Evolutionary conservation across 2,329 filamentous ascomycete species (phyloP).

Genomic region (Nothophaeocryptopus gaeumannii): DNA sequence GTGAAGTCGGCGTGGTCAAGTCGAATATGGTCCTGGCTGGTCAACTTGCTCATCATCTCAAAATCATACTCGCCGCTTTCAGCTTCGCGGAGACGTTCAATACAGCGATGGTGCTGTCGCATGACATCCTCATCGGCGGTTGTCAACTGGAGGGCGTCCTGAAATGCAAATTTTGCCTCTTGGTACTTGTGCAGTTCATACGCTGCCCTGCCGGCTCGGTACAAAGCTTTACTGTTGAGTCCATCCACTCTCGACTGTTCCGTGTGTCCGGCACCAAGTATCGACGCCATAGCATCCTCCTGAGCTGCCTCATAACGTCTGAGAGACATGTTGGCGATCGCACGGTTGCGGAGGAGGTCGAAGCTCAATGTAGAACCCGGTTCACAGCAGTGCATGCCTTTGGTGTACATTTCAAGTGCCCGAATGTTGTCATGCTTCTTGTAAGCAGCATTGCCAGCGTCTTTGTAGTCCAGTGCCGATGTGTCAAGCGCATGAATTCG

Average conservation of each 20-base stretch:
- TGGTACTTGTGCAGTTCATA: constrained; percentile 22
- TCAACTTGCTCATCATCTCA: constrained; percentile 5
- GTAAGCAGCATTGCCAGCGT: constrained; percentile 17
- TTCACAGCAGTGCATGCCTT: constrained; percentile 5
- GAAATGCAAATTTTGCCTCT: constrained; percentile 6
- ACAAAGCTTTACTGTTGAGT: constrained; percentile 22
- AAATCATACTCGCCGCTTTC: constrained; percentile 22
- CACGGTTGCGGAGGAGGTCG: constrained; percentile 12
- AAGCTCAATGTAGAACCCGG: not conserved
- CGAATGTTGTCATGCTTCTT: constrained; percentile 8
- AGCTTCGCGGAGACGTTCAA: constrained; percentile 16
- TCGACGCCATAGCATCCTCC: constrained; percentile 5
- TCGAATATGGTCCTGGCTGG: not conserved
- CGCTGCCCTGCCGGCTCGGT: constrained; percentile 22
- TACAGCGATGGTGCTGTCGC: constrained; percentile 5
- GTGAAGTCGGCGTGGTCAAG: constrained; percentile 21
- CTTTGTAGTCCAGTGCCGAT: constrained; percentile 18
- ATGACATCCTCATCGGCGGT: constrained; percentile 10
- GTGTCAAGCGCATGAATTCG: not conserved
- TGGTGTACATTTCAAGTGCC: constrained; percentile 13
- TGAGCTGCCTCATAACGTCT: constrained; percentile 4
- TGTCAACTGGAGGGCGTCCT: not conserved
- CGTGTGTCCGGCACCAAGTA: too few species aligned
- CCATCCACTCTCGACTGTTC: not conserved
- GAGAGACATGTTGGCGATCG: constrained; percentile 6